Base-by-base conservation (phyloP, 225 moss, liverwort and hornwort species). In the Climacium dendroides region DNA sequence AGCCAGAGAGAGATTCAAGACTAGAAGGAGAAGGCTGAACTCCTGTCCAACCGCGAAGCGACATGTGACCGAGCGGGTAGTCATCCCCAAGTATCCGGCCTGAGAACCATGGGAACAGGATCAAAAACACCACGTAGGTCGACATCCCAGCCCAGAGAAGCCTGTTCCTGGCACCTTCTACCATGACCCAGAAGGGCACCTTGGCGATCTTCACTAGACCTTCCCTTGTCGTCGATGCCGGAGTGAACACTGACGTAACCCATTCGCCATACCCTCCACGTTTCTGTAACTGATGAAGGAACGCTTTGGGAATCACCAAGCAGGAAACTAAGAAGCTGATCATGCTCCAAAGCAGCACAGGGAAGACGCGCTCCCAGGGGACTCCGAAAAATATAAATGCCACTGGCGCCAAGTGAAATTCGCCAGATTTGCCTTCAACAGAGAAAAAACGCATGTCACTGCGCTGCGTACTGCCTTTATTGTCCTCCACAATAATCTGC, bases 61-160 rank as follows among this genome's bases (percentile, higher is more conserved):
- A 95, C 96, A 98, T 93, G 74, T 93, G 86, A 35, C 98, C 98
- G 54, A 96, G 89, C 34, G 97, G 97, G 86, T 95, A 95, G 79
- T 94, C 95, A 81, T 97, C 96, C 53, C 94, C 94, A 82, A 98
- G 97, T 65, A 97, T 91, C 74, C 91, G 90, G 63, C 97, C 98
- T 82, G 91, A 97, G 78, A 97, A 97, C 98, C 98, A 98, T n/a
- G 98, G 98, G 63, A 97, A 95, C 19, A 94, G 19, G 32, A 94
- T 88, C 77, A 98, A 87, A 86, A 71, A 91, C 28, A 81, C 34
- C 83, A 95, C 71, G 77, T 95, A 96, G 20, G 82, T 79, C 48
- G 96, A 83, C 90, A 94, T 90, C 77, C 89, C 89, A 81, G 83
- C 85, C 97, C 98, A 98, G 7, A 97, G 78, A 89, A 71, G 85